Base-by-base conservation (phyloP, 73 alveolate species). In the Symbiodinium natans region DNA sequence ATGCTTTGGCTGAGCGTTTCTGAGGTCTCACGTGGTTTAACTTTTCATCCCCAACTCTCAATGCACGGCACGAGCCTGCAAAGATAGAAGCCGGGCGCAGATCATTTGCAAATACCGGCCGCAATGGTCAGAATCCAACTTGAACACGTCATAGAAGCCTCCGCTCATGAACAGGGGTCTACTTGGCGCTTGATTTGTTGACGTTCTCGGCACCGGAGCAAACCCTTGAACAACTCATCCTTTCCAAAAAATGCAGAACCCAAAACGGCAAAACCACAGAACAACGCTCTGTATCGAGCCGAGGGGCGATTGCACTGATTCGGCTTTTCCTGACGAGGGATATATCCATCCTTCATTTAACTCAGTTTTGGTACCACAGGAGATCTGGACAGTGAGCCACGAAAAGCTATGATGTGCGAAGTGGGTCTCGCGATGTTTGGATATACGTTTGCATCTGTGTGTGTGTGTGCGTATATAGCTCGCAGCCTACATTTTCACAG, bases 131-230 rank as follows among this genome's bases (percentile, higher is more conserved):
- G 95, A 83, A 40, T 88, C 95, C 86, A 88, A 33, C 73, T 88
- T 88, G 86, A 88, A 88, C 34, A 88, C 95, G 75, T 88, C 95
- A 39, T 88, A 88, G 46, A 88, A 87, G 52, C 89, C 89, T 82
- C 48, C 63, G 17, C 63, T 48, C 27, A 48, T 48, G 27, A 48
- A 17, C 10, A 48, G 63, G n/a, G n/a, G n/a, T n/a, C n/a, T n/a
- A n/a, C n/a, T n/a, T n/a, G n/a, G n/a, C n/a, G n/a, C n/a, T n/a
- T n/a, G n/a, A n/a, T n/a, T n/a, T n/a, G n/a, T n/a, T n/a, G n/a
- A n/a, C n/a, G n/a, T n/a, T n/a, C n/a, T n/a, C n/a, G n/a, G n/a
- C n/a, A n/a, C n/a, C n/a, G n/a, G n/a, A n/a, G n/a, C n/a, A n/a
- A n/a, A n/a, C n/a, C n/a, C n/a, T n/a, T n/a, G n/a, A n/a, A n/a